Conservation (phyloP, 2,329 filamentous ascomycete genomes). For the Phaeosphaeria sp. region DNA sequence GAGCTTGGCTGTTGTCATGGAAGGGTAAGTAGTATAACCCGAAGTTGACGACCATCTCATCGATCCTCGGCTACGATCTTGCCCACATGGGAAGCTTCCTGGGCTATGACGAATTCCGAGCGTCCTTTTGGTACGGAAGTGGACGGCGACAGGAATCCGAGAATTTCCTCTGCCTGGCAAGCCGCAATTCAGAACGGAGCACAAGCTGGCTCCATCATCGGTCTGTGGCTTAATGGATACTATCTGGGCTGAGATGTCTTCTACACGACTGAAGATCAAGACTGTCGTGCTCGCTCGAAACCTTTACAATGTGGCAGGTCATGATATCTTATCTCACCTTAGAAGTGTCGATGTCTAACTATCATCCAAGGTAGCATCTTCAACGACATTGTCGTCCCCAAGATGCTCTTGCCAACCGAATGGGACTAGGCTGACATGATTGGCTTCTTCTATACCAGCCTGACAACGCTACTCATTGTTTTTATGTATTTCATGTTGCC, state of each 20-base stretch:
- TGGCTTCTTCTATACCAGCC: constrained; percentile 10
- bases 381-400: constrained; percentile 31
- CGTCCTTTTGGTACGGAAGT: constrained; percentile 5
- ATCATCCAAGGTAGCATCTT: constrained; percentile 20
- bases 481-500: constrained; percentile 46
- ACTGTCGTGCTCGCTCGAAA: constrained; percentile 84
- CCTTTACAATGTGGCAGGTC: constrained; percentile 67
- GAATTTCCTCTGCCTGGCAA: constrained; percentile 21
- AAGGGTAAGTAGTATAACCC: background rate
- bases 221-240: constrained; percentile 13
- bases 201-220: constrained; percentile 16
- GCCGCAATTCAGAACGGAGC: constrained; percentile 19
- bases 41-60: background rate
- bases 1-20: constrained; percentile 6
- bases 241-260: constrained; percentile 71
- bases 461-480: constrained; percentile 16
- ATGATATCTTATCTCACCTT: background rate
- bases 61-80: constrained; percentile 6
- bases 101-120: constrained; percentile 1
- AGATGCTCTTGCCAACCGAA: constrained; percentile 7
- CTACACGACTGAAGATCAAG: constrained; percentile 83
- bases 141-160: constrained; percentile 10
- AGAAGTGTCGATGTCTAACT: background rate
- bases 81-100: constrained; percentile 1
- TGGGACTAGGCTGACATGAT: constrained; percentile 10